A percentile compares a stretch with the other conserved stretches of the same genome.
Evolutionary conservation across 2,329 filamentous ascomycete species (phyloP).

Genomic region (Fusarium sublunatum): DNA sequence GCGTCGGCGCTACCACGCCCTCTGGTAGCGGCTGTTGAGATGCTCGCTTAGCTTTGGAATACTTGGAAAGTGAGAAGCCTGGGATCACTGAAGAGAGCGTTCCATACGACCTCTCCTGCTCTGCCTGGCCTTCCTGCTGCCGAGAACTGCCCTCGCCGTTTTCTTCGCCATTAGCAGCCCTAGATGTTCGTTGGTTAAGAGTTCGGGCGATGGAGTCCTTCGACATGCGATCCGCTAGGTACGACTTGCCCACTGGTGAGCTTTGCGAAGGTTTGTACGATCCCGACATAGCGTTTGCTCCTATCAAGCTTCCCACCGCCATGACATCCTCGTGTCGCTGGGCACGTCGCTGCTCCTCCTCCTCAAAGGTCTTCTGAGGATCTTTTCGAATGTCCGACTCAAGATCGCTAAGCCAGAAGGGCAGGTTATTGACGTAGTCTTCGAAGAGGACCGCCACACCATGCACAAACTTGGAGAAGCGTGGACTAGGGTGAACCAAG

Average conservation of each 20-base stretch:
- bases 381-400: constrained; percentile 95
- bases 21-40: constrained; percentile 72
- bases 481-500: constrained; percentile 86
- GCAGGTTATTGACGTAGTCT: constrained; percentile 93
- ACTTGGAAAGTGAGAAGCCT: constrained; percentile 83
- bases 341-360: constrained; percentile 86
- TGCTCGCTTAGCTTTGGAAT: constrained; percentile 69
- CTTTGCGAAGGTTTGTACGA: constrained; percentile 70
- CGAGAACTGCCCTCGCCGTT: constrained; percentile 52
- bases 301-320: constrained; percentile 88
- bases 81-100: constrained; percentile 80
- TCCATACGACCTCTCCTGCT: constrained; percentile 58
- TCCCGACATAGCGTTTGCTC: constrained; percentile 66
- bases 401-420: constrained; percentile 93
- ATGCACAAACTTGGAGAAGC: constrained; percentile 97
- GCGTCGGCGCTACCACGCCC: constrained; percentile 84
- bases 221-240: constrained; percentile 66
- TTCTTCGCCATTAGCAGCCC: constrained; percentile 47
- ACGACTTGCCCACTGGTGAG: constrained; percentile 76
- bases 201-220: constrained; percentile 49
- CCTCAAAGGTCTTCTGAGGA: constrained; percentile 88
- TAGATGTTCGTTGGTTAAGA: constrained; percentile 43
- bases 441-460: constrained; percentile 93
- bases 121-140: constrained; percentile 48
- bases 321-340: constrained; percentile 87